Percentiles rank a stretch among this genome's conserved stretches.
Evolutionary conservation across 805 yeast genomes (phyloP).

Genomic region (Candida ovalis): DNA sequence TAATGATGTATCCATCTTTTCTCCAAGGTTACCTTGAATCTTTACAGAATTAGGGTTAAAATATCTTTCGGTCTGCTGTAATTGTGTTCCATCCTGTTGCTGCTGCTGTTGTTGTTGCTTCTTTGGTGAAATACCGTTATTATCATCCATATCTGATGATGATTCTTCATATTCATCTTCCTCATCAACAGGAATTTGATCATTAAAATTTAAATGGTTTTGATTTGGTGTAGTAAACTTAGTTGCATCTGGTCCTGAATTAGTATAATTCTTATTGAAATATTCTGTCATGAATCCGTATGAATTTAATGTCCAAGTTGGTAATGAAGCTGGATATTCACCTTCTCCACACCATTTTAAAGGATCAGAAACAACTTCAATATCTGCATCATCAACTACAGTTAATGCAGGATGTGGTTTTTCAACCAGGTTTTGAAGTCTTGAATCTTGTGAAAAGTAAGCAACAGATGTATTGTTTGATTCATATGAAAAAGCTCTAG

Average conservation of each 20-base stretch:
- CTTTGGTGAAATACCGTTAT: conserved; percentile 13
- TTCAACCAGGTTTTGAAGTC: conserved; percentile 22
- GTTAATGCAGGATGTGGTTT: conserved; percentile 12
- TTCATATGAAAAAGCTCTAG: conserved; percentile 7
- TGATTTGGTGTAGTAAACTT: neutral
- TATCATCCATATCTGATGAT: conserved; percentile 6
- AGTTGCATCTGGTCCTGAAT: conserved; percentile 6
- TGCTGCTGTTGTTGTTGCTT: neutral
- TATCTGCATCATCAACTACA: conserved; percentile 1
- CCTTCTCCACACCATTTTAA: conserved; percentile 17
- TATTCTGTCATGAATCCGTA: conserved; percentile 31
- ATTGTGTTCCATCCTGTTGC: neutral
- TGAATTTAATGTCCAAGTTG: conserved; percentile 30
- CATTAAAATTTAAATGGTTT: conserved; percentile 4
- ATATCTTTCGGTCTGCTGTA: conserved; percentile 10
- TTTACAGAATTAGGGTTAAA: conserved; percentile 3
- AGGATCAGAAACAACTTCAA: conserved; percentile 2
- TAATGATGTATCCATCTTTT: conserved; percentile 50
- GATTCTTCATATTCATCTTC: conserved; percentile 21
- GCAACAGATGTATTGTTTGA: conserved; percentile 20
- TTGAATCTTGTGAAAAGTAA: conserved; percentile 23
- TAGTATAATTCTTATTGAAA: conserved; percentile 24
- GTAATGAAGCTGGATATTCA: conserved; percentile 20
- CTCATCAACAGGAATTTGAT: conserved; percentile 13
- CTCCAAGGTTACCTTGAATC: conserved; percentile 48